Evolutionary conservation across 2,329 filamentous ascomycete species (phyloP).

Genomic region (Tolypocladium amazonense): DNA sequence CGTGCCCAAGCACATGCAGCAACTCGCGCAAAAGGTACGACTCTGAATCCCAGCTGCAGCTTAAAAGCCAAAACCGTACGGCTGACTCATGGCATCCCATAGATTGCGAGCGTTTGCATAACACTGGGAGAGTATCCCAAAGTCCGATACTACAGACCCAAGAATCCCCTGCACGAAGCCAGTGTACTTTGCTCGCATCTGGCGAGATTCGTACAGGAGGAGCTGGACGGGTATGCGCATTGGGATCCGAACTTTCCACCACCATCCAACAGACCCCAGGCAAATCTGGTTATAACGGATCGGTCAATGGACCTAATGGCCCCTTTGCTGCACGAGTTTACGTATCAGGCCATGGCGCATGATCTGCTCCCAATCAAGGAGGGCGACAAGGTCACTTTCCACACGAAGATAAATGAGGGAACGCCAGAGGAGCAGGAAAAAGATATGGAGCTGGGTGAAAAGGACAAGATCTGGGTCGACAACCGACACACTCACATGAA

Average conservation of each 20-base stretch:
- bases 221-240: constrained; percentile 80
- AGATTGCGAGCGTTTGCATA: constrained; percentile 60
- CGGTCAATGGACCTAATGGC: constrained; percentile 86
- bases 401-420: constrained; percentile 68
- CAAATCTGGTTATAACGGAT: constrained; percentile 78
- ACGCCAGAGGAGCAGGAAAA: constrained; percentile 63
- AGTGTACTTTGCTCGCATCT: constrained; percentile 78
- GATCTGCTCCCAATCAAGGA: constrained; percentile 85
- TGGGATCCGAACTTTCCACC: constrained; percentile 80
- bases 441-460: constrained; percentile 83
- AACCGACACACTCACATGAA: constrained; percentile 97
- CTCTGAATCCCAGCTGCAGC: not conserved
- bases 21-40: constrained; percentile 73
- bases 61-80: not conserved
- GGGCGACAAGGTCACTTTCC: constrained; percentile 78
- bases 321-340: constrained; percentile 89
- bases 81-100: not conserved
- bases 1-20: constrained; percentile 72
- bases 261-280: constrained; percentile 64
- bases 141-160: constrained; percentile 81
- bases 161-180: constrained; percentile 69
- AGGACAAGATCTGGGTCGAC: constrained; percentile 90
- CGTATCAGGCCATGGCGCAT: constrained; percentile 97
- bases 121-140: constrained; percentile 89
- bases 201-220: constrained; percentile 82